These are phyloP conservation scores for Sclerotinia sclerotiorum DNA, from an alignment of 2,329 filamentous ascomycete species.

Conservation along the genomic window DNA sequence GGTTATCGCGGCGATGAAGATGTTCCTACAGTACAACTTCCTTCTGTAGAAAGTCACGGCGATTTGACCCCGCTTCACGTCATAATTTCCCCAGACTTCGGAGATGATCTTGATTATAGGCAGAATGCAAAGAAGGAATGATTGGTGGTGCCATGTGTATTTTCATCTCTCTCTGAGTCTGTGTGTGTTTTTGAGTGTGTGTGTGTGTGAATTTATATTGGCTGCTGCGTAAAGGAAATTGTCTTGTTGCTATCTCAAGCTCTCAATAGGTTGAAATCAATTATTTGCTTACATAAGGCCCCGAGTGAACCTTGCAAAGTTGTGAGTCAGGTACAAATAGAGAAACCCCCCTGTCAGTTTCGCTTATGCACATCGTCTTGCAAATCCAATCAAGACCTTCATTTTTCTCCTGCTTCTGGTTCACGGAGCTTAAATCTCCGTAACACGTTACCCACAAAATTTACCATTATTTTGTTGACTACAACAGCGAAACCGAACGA, in stretches of 20 bases:
- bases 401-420: not conserved
- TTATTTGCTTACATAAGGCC: constrained; percentile 18
- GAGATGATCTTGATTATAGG: constrained; percentile 6
- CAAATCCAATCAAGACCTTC: constrained; percentile 12
- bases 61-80: constrained; percentile 17
- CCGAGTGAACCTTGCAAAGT: constrained; percentile 1
- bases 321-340: constrained; percentile 11
- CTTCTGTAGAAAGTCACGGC: not conserved
- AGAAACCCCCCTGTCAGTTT: not conserved
- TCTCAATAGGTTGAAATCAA: not conserved
- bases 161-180: not conserved
- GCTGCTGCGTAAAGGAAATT: not conserved
- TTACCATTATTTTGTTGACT: not conserved
- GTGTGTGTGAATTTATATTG: not conserved
- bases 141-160: constrained; percentile 5
- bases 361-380: constrained; percentile 24
- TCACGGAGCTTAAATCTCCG: constrained; percentile 16
- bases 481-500: constrained; percentile 4
- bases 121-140: constrained; percentile 6
- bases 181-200: too few relatives aligned
- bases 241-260: not conserved
- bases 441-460: constrained; percentile 13
- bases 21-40: not conserved
- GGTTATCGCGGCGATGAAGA: constrained; percentile 13
- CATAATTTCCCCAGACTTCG: constrained; percentile 23